Base-by-base conservation (phyloP, 2,329 filamentous ascomycete genomes). In the Scorias spongiosa region DNA sequence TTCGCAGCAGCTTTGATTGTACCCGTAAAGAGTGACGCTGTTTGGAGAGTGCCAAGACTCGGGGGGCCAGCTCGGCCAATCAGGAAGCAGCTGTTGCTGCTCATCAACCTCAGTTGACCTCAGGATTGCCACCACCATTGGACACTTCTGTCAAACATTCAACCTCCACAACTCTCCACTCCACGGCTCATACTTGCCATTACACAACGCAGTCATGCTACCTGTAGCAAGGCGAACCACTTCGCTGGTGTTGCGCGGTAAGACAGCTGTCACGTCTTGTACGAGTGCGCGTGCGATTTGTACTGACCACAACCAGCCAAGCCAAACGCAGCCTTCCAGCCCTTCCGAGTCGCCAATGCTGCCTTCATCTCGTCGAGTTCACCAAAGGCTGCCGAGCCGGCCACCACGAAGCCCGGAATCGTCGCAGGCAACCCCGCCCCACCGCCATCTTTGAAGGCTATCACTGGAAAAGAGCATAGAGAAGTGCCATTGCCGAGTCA, bases 401-500 rank as follows among this genome's bases (percentile, higher is more conserved):
- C 75, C 48, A 67, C 73, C 54, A 68, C 75, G 58, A 60, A 54
- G 47, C 64, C 62, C 36, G 69, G 68, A 46, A 69, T 71, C 47
- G 67, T 75, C 37, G 61, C 61, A 61, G 74, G 66, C 54, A 78
- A 59, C 61, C 72, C 66, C 59, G 70, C 66, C 60, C 68, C 65
- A 53, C 66, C 68, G 45, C 65, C 64, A 32, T 67, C 69, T 34
- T 66, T 72, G 66, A 73, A 72, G 57, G 49, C 53, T 18, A 54
- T 67, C 29, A 64, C 60, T 37, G 61, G 60, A 29, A 68, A 69
- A 55, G 76, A 78, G 55, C 75, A 74, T 61, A 58, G 57, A 47
- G 81, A 89, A 66, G 83, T 91, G 45, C 79, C 77, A 50, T 71
- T 91, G 47, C 70, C 81, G 51, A 88, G 81, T 63, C 79, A 93